These are phyloP conservation scores for Candida silvatica DNA, from an alignment of 805 yeast species.

Conservation along the genomic window DNA sequence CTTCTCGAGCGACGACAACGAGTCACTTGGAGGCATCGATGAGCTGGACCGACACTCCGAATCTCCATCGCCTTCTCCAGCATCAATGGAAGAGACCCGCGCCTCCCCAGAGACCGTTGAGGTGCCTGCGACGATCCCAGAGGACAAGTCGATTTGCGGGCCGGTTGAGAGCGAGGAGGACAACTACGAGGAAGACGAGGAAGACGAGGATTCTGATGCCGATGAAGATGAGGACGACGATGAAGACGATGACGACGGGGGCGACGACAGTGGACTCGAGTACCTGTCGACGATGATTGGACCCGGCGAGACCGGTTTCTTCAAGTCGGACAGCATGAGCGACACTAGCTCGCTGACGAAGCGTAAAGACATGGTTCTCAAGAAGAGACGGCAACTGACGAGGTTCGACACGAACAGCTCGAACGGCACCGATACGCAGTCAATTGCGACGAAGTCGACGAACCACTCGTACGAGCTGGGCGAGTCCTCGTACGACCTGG, in stretches of 20 bases:
- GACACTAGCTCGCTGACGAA: slow-evolving; percentile 20
- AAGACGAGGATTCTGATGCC: background rate
- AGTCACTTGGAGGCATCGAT: no score
- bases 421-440: slow-evolving; percentile 7
- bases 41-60: no score
- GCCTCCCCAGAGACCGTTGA: no score
- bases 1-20: no score
- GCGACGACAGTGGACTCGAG: no score
- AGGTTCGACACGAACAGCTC: slow-evolving; percentile 17
- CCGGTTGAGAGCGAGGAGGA: slow-evolving; percentile 3
- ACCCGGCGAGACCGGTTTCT: slow-evolving; percentile 32
- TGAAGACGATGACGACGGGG: no score
- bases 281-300: slow-evolving; percentile 30
- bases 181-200: background rate
- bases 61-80: no score
- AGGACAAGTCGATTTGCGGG: no score
- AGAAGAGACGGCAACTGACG: slow-evolving; percentile 25
- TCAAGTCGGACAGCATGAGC: slow-evolving; percentile 5
- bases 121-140: no score
- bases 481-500: slow-evolving; percentile 12
- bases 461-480: slow-evolving; percentile 14
- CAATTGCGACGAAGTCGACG: slow-evolving; percentile 6
- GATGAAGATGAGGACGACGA: slow-evolving; percentile 3
- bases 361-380: slow-evolving; percentile 28
- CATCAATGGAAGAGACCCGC: no score